These are phyloP conservation scores for Heliamphora pulchella DNA, from an alignment of 179 eudicot species.

Conservation along the genomic window DNA sequence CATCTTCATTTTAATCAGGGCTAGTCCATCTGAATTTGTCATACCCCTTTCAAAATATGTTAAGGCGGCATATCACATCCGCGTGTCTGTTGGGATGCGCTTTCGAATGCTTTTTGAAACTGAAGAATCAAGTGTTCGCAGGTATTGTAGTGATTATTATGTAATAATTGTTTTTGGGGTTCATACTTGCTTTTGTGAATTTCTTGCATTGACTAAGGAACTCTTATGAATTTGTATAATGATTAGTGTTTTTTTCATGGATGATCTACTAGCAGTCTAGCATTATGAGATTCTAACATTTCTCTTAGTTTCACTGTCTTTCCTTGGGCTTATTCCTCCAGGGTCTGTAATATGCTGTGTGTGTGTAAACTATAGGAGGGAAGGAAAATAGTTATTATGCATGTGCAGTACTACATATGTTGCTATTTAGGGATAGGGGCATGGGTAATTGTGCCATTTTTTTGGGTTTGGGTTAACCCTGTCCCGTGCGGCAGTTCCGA, in stretches of 20 bases:
- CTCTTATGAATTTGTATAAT: not conserved
- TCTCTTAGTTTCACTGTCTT: not conserved
- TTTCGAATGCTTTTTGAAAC: conserved; percentile 99
- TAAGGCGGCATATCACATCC: conserved; percentile 93
- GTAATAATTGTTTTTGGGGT: not conserved
- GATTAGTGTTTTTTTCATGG: not conserved
- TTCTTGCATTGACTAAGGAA: not conserved
- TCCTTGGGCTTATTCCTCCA: not conserved
- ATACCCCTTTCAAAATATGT: conserved; percentile 86
- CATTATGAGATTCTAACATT: no score
- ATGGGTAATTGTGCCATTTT: conserved; percentile 5
- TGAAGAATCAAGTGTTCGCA: conserved; percentile 97
- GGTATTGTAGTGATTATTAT: conserved; percentile 35
- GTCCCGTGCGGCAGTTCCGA: not conserved
- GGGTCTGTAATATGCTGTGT: not conserved
- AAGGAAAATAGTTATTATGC: not conserved
- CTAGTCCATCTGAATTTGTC: conserved; percentile 95
- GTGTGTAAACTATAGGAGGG: not conserved
- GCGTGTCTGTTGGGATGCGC: conserved; percentile 98
- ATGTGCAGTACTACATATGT: not conserved
- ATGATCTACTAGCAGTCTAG: not conserved
- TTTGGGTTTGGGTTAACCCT: conserved; percentile 2
- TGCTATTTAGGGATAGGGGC: conserved; percentile 1
- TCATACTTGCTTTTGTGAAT: not conserved
- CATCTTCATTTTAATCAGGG: conserved; percentile 45